phyloP scores from a whole-genome alignment of 2,329 filamentous ascomycete species.

The Beauveria varroae region DNA sequence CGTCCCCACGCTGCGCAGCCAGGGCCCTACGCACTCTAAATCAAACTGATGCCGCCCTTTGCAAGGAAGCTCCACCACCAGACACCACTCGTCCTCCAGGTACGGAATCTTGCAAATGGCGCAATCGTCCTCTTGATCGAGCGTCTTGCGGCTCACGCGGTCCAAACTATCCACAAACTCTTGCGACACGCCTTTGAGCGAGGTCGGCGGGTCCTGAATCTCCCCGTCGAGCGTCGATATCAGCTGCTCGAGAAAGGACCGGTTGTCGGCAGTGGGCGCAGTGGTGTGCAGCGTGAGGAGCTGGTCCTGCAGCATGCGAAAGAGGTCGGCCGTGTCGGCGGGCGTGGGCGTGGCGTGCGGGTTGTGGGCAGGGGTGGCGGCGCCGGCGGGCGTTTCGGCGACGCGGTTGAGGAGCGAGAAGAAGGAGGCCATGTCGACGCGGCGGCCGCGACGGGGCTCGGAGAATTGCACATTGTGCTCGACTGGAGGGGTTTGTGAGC shows the following conservation, averaged over 20 bases:
- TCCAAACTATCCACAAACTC: constrained; percentile 53
- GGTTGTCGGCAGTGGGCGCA: constrained; percentile 42
- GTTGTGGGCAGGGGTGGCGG: constrained; percentile 36
- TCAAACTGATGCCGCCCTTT: constrained; percentile 52
- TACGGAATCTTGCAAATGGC: constrained; percentile 57
- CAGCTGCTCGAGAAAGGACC: constrained; percentile 42
- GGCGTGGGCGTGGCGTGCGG: constrained; percentile 53
- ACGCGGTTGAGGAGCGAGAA: constrained; percentile 49
- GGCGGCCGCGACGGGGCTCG: constrained; percentile 36
- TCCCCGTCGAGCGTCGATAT: constrained; percentile 40
- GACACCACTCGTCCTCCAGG: constrained; percentile 53
- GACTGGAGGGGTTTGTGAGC: constrained; percentile 32
- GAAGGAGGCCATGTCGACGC: constrained; percentile 58
- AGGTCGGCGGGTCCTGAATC: constrained; percentile 44
- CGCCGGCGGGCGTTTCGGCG: constrained; percentile 27
- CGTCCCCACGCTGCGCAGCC: constrained; percentile 56
- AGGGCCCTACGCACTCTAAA: constrained; percentile 60
- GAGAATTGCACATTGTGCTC: constrained; percentile 54
- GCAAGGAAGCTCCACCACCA: constrained; percentile 59
- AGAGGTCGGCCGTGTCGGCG: constrained; percentile 48
- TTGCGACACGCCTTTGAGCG: constrained; percentile 49
- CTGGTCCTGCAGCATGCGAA: constrained; percentile 53
- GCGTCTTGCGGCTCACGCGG: constrained; percentile 43
- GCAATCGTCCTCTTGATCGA: constrained; percentile 46
- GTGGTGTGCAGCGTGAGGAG: constrained; percentile 42